Conservation (phyloP, 2,329 filamentous ascomycete species). For the Ophiostoma novo-ulmi region DNA sequence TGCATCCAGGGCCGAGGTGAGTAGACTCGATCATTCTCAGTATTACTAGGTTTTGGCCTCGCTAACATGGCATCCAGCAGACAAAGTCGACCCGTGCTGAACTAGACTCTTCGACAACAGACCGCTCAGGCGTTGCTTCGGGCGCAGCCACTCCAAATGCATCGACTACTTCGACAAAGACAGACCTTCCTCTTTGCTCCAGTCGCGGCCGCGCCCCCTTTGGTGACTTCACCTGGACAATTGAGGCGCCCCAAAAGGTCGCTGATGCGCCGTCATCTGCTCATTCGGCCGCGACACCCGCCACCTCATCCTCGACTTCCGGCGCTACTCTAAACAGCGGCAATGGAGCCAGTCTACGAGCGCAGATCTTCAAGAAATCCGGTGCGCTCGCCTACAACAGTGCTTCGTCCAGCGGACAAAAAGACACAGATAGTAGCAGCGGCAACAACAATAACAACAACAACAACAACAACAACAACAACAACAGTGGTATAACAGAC, state of each 20-base stretch:
- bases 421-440: conserved; percentile 7
- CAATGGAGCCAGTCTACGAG: conserved; percentile 24
- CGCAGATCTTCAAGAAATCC: conserved; percentile 25
- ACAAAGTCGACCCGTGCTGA: conserved; percentile 4
- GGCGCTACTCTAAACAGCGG: not conserved
- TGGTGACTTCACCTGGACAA: conserved; percentile 23
- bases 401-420: conserved; percentile 5
- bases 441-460: not conserved
- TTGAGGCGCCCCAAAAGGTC: conserved; percentile 20
- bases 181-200: conserved; percentile 22
- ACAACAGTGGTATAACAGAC: conserved; percentile 10
- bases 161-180: not conserved
- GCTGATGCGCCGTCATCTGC: conserved; percentile 9
- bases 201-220: conserved; percentile 23
- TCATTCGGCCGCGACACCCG: not conserved
- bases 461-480: conserved; percentile 1
- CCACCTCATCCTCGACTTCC: not conserved
- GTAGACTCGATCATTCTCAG: not conserved
- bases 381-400: conserved; percentile 13
- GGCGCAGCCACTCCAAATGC: not conserved
- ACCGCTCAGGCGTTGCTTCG: not conserved
- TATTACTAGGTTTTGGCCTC: not conserved
- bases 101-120: not conserved
- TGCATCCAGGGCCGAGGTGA: not conserved
- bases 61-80: not conserved